Evolutionary conservation across 108 stramenopile genomes (phyloP), one percentile per base, ranked within the genome.

Genomic region (Pseudonitzschia pungens): DNA sequence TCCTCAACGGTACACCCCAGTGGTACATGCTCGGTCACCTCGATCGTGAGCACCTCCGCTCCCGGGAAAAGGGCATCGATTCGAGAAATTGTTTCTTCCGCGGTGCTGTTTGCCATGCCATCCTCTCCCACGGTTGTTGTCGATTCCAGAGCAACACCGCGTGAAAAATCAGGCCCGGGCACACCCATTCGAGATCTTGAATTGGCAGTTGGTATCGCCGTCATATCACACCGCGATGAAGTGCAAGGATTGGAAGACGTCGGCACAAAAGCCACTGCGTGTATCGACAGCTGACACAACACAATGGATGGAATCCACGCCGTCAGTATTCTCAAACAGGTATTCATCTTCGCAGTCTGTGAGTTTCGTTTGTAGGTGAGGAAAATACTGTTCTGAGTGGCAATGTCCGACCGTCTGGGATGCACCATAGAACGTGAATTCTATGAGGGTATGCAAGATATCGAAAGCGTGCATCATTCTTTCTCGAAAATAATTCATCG

Each of bases 1-100:
- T 93, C 92, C 59, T 93, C 92, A 0, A 90, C 85, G 0, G 86
- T 89, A 50, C 87, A 89, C 2, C 92, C 92, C 70, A 93, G 64
- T 11, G 92, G 92, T 65, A 76, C 72, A 63, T 91, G 89, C 24
- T 87, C 68, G 27, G 51, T 16, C 51, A 93, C 41, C 48, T 29
- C 29, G 55, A 89, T 77, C 12, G 77, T 78, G 28, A 78, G 53
- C 56, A 84, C 68, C 50, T 71, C 67, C 4, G 83, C 79, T 24
- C 27, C 18, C 14, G 58, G 57, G 55, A 71, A 73, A 11, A 57
- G 0, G 26, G 72, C 58, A 68, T 68, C 43, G 24, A 69, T 68
- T 58, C 52, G 20, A 33, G 68, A 45, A 29, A 53, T 22, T 36
- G 36, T 36, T 31, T 3, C 15, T 58, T 58, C 57, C 7, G 29